Evolutionary conservation across 176 grass and related monocot species (phyloP), one percentile per base, ranked within the genome.

Genomic region (Eleusine indica): DNA sequence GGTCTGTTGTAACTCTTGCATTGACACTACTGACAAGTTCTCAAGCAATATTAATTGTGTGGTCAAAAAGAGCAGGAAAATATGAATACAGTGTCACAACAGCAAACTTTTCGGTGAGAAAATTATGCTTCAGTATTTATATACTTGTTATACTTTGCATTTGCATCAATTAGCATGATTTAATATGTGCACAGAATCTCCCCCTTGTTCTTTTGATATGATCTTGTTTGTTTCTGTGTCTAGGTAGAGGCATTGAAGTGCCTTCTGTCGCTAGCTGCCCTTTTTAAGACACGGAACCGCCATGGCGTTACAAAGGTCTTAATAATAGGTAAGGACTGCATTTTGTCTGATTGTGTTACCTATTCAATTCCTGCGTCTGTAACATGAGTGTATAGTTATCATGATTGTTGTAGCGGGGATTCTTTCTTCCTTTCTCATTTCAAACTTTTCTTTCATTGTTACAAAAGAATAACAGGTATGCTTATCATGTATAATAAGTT

Each of bases 21-120:
- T 70, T 94, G 75, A 94, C 88, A 1, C 44, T 94, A 48, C 73
- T 94, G 58, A 94, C 91, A 66, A 94, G 88, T 87, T 94, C 85
- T 72, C 88, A 94, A 47, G 85, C 88, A 74, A 90, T 90, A 83
- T 68, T 94, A 56, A 94, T 94, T 86, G 83, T 85, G 32, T 94
- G 82, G 88, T 94, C 86, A 4, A 90, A 88, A 79, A 88, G 83
- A 90, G 82, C 43, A 76, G 79, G 82, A 67, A 94, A 90, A 61
- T 90, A 88, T 78, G 82, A 88, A 70, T 90, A 94, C 16, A 90
- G 88, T 88, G 91, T 94, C 67, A 90, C 85, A 73, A 90, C 91
- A 44, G 83, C 88, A 13, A 94, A 90, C 70, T 94, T 94, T 78
- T 90, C 80, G 52, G 85, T 88, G 54, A 90, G 85, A 29, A 51